Percentiles rank a stretch among this genome's conserved stretches.
These are phyloP conservation scores for Diplodia corticola DNA, from an alignment of 2,329 filamentous ascomycete genomes.

Conservation along the genomic window DNA sequence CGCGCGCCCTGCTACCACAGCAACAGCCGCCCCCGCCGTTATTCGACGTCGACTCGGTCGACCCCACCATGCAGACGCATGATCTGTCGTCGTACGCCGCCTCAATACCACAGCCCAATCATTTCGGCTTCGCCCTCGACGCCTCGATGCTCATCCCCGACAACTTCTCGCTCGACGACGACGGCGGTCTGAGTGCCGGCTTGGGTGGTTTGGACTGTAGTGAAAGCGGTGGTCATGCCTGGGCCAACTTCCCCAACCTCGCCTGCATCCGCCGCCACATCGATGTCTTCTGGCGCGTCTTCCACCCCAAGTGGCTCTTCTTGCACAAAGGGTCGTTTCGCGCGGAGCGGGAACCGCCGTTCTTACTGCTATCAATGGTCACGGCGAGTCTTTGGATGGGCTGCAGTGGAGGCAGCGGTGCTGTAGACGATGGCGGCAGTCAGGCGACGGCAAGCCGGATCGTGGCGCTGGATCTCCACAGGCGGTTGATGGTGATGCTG, in stretches of 20 bases:
- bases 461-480: neutral
- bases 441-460: neutral
- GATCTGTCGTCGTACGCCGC: neutral
- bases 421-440: neutral
- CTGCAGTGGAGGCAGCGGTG: neutral
- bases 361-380: slow-evolving; percentile 16
- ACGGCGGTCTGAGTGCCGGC: too few relatives aligned
- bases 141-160: slow-evolving; percentile 1
- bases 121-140: neutral
- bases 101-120: neutral
- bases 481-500: slow-evolving; percentile 1
- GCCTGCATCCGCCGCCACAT: neutral
- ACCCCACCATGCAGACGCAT: too few relatives aligned
- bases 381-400: slow-evolving; percentile 13
- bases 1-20: neutral
- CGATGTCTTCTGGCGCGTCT: neutral
- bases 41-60: too few relatives aligned
- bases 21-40: neutral
- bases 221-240: too few relatives aligned
- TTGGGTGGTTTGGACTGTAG: too few relatives aligned
- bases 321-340: slow-evolving; percentile 15
- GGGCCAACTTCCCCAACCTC: slow-evolving; percentile 15
- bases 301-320: slow-evolving; percentile 17
- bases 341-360: slow-evolving; percentile 8
- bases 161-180: neutral